These are phyloP conservation scores for Scenedesmus sp. DNA, from an alignment of 163 green algal species.

Conservation along the genomic window DNA sequence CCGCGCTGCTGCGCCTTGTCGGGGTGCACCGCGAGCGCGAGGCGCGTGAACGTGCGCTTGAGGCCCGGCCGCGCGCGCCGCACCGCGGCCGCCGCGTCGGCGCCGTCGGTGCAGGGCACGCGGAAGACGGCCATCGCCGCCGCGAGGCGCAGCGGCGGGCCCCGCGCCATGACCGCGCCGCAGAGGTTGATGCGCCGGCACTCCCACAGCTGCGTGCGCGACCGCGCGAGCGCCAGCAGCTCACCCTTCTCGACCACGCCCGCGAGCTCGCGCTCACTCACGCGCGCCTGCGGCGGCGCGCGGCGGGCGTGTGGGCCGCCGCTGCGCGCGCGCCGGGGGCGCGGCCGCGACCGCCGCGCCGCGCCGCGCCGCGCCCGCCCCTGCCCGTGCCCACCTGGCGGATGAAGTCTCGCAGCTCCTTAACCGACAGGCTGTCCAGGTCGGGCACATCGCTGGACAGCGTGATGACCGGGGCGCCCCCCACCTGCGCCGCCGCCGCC, in stretches of 20 bases:
- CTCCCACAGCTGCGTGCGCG: conserved; percentile 29
- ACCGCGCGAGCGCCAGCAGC: conserved; percentile 18
- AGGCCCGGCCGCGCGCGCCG: not conserved
- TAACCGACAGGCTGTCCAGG: conserved; percentile 15
- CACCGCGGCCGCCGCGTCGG: not conserved
- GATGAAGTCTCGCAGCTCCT: conserved; percentile 25
- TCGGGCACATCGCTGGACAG: not conserved
- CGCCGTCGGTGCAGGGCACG: not conserved
- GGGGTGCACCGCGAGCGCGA: conserved; percentile 25
- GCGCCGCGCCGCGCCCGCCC: too few species aligned
- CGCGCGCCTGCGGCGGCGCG: conserved; percentile 3
- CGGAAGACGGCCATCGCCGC: conserved; percentile 19
- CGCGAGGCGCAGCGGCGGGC: too few species aligned
- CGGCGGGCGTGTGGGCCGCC: too few species aligned
- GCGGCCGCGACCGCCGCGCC: too few species aligned
- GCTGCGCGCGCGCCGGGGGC: too few species aligned
- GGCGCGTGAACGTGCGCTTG: not conserved
- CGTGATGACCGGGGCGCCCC: too few species aligned
- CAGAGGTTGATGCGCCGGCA: conserved; percentile 5
- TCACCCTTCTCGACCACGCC: conserved; percentile 38
- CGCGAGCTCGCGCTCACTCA: not conserved
- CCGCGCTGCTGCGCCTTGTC: conserved; percentile 11
- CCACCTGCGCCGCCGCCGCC: too few species aligned
- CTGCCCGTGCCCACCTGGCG: conserved; percentile 27
- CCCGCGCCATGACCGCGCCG: not conserved